Percentiles rank a stretch among this genome's conserved stretches.
These are phyloP conservation scores for Pseudozyma sp. DNA, from an alignment of 1,284 basidiomycete species.

Conservation along the genomic window DNA sequence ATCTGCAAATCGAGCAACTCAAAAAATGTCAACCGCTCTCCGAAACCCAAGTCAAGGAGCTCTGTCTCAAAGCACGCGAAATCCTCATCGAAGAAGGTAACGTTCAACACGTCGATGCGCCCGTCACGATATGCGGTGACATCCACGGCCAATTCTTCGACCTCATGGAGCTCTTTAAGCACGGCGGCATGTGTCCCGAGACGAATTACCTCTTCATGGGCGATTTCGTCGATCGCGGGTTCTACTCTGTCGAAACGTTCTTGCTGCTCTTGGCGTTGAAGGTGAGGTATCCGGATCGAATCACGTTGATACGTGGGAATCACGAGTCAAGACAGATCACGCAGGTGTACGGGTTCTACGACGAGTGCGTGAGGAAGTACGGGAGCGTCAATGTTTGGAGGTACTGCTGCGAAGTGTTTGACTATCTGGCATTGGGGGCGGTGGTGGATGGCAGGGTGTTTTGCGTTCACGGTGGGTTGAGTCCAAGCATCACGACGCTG, in stretches of 20 bases:
- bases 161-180: slow-evolving; percentile 94
- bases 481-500: slow-evolving; percentile 69
- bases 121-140: slow-evolving; percentile 98
- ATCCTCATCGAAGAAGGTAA: slow-evolving; percentile 95
- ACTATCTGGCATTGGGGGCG: slow-evolving; percentile 92
- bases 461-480: slow-evolving; percentile 91
- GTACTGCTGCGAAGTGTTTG: slow-evolving; percentile 98
- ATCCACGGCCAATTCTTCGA: slow-evolving; percentile 99
- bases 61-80: slow-evolving; percentile 94
- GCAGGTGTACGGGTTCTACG: slow-evolving; percentile 99
- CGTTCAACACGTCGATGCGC: slow-evolving; percentile 94
- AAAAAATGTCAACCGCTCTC: slow-evolving; percentile 61
- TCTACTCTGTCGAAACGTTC: slow-evolving; percentile 97
- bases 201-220: slow-evolving; percentile 99
- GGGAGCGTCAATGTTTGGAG: slow-evolving; percentile 95
- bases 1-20: slow-evolving; percentile 64
- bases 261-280: slow-evolving; percentile 93
- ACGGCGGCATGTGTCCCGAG: slow-evolving; percentile 92
- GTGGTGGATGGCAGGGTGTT: slow-evolving; percentile 95
- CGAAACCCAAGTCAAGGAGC: slow-evolving; percentile 67
- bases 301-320: slow-evolving; percentile 96
- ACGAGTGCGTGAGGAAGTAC: slow-evolving; percentile 97
- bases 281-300: slow-evolving; percentile 96
- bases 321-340: slow-evolving; percentile 96
- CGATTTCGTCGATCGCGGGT: slow-evolving; percentile 77